phyloP scores from a whole-genome alignment of 306 rosid species.

The Vigna mungo region DNA sequence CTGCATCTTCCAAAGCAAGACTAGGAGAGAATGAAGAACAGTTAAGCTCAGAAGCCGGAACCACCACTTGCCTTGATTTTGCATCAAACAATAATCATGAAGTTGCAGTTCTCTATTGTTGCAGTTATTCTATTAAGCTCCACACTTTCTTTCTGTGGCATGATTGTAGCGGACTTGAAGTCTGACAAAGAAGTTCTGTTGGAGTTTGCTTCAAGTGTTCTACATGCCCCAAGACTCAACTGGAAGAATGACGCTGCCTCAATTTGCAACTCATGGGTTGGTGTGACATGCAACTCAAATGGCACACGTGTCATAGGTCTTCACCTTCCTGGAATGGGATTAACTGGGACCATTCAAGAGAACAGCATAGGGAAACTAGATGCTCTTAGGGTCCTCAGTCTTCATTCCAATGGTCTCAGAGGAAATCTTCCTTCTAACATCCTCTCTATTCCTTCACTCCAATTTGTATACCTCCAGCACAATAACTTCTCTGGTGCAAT shows the following conservation, averaged over 20 bases:
- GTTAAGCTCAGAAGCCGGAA: conserved; percentile 46
- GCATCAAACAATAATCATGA: conserved; percentile 53
- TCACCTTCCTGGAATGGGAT: conserved; percentile 78
- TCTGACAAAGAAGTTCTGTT: conserved; percentile 74
- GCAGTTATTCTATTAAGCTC: conserved; percentile 47
- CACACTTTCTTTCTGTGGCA: conserved; percentile 34
- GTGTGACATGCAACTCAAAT: conserved; percentile 65
- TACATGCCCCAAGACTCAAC: conserved; percentile 70
- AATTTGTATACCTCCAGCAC: conserved; percentile 64
- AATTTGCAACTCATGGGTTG: conserved; percentile 77
- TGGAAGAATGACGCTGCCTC: conserved; percentile 68
- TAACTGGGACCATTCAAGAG: conserved; percentile 65
- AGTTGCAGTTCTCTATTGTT: conserved; percentile 51
- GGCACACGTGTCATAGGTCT: conserved; percentile 60
- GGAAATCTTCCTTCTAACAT: conserved; percentile 74
- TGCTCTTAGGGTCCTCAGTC: conserved; percentile 70
- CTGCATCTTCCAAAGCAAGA: conserved; percentile 42
- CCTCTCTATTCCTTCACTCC: conserved; percentile 67
- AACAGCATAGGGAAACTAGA: conserved; percentile 68
- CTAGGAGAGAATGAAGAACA: conserved; percentile 52
- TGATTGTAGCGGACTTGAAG: conserved; percentile 58
- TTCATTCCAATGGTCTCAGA: conserved; percentile 71
- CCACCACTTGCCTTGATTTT: conserved; percentile 39
- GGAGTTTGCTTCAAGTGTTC: conserved; percentile 59
- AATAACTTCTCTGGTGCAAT: conserved; percentile 72